Conservation (phyloP, 2,329 filamentous ascomycete genomes). For the Chrysoporthe austroafricana region DNA sequence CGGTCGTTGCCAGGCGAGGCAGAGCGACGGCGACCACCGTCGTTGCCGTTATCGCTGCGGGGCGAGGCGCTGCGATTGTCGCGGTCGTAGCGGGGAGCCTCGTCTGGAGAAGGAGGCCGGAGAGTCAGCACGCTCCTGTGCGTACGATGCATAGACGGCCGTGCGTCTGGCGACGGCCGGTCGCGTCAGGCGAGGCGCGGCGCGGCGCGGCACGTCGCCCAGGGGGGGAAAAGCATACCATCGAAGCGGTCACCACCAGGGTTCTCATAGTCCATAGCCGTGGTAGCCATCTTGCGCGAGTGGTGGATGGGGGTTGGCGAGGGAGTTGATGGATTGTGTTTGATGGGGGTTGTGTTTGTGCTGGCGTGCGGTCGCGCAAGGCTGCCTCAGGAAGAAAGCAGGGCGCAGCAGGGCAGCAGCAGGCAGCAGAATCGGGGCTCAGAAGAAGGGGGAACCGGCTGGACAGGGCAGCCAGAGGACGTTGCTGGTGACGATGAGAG, state of each 20-base stretch:
- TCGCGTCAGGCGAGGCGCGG: conserved; percentile 3
- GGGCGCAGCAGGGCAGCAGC: neutral
- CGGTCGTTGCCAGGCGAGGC: conserved; percentile 61
- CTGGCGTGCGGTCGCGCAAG: neutral
- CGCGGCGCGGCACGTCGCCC: conserved; percentile 1
- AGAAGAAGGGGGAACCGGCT: neutral
- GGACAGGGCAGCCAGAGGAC: too few species aligned
- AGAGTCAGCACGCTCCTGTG: conserved; percentile 11
- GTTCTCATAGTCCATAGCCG: conserved; percentile 72
- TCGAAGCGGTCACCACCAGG: conserved; percentile 70
- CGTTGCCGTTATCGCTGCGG: conserved; percentile 65
- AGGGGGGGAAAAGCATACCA: conserved; percentile 49
- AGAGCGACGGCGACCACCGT: conserved; percentile 61
- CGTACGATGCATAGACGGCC: too few species aligned
- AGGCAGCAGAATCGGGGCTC: neutral
- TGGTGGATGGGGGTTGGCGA: conserved; percentile 11
- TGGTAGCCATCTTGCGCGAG: conserved; percentile 58
- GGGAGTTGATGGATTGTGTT: too few species aligned
- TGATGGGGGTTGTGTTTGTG: neutral
- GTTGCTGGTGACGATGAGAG: neutral
- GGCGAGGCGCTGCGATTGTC: conserved; percentile 70
- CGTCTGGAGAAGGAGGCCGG: conserved; percentile 48
- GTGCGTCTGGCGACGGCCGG: neutral
- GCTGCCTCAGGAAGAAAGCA: conserved; percentile 2
- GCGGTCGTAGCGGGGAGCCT: conserved; percentile 67